Evolutionary conservation across 441 rosid species (phyloP).

Genomic region (Omphalea diandra): DNA sequence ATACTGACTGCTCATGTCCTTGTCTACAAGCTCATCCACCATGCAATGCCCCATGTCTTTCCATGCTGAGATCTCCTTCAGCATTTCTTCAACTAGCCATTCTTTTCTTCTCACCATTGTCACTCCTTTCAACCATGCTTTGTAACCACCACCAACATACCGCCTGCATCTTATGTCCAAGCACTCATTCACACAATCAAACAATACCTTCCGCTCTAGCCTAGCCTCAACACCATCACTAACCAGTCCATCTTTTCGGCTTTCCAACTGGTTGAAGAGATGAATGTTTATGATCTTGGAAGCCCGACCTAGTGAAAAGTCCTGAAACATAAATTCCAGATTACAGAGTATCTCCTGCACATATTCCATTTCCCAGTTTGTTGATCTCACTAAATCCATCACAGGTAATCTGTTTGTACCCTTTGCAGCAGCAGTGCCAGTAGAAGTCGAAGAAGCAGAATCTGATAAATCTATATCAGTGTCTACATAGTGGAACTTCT

Average conservation of each 20-base stretch:
- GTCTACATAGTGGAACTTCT: conserved; percentile 41
- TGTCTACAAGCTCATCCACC: conserved; percentile 92
- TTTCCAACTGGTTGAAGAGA: conserved; percentile 68
- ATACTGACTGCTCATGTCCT: conserved; percentile 76
- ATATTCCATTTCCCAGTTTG: conserved; percentile 65
- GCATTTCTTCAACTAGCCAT: conserved; percentile 65
- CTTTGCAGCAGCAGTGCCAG: conserved; percentile 33
- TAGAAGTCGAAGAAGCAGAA: conserved; percentile 64
- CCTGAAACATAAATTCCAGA: conserved; percentile 62
- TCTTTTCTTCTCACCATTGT: conserved; percentile 48
- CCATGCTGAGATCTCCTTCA: conserved; percentile 65
- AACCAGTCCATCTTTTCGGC: conserved; percentile 33
- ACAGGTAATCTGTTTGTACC: conserved; percentile 15
- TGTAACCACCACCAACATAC: conserved; percentile 52
- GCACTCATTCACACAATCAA: conserved; percentile 72
- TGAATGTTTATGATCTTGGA: conserved; percentile 48
- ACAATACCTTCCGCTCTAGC: conserved; percentile 52
- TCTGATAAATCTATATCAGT: conserved; percentile 57
- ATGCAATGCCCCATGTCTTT: conserved; percentile 69
- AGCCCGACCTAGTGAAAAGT: conserved; percentile 51
- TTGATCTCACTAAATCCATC: conserved; percentile 24
- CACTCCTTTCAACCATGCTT: conserved; percentile 50
- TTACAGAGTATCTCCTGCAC: conserved; percentile 56
- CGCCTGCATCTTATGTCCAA: conserved; percentile 56
- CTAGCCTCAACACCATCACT: conserved; percentile 30